phyloP scores from a whole-genome alignment of 345 rosid species.

The Linum lewisii region DNA sequence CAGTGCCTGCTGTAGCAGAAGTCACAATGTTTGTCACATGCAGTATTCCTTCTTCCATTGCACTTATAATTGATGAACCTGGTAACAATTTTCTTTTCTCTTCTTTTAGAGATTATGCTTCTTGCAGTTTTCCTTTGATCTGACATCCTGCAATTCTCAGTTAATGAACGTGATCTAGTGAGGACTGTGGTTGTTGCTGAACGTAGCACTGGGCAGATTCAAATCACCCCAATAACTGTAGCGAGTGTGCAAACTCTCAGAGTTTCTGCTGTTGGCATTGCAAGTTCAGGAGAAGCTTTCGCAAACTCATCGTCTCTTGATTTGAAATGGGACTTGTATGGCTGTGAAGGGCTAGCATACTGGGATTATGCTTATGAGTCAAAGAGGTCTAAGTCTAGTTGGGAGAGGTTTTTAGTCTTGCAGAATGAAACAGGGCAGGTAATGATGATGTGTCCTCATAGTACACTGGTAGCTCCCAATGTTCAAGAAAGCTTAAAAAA shows the following conservation, averaged over 20 bases:
- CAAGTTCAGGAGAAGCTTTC: constrained; percentile 58
- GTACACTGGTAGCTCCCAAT: neutral
- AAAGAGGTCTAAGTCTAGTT: constrained; percentile 39
- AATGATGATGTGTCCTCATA: constrained; percentile 4
- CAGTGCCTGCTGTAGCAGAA: constrained; percentile 61
- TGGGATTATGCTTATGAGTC: constrained; percentile 56
- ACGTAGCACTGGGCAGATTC: constrained; percentile 41
- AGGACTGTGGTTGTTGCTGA: constrained; percentile 50
- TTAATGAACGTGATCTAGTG: constrained; percentile 54
- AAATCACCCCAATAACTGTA: constrained; percentile 55
- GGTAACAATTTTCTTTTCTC: constrained; percentile 31
- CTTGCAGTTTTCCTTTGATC: neutral
- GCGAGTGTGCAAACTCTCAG: constrained; percentile 84
- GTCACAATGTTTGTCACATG: constrained; percentile 47
- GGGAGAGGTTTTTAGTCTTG: constrained; percentile 81
- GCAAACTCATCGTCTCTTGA: constrained; percentile 86
- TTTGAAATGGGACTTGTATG: constrained; percentile 69
- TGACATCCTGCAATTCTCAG: constrained; percentile 26
- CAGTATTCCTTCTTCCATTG: constrained; percentile 65
- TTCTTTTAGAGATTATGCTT: neutral
- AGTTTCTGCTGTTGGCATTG: constrained; percentile 66
- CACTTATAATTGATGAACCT: constrained; percentile 72
- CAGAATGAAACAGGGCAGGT: constrained; percentile 80
- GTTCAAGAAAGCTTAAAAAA: too few species aligned
- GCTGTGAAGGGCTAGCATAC: constrained; percentile 57